Conservation (phyloP, 768 basidiomycete species). For the Daedalea quercina region DNA sequence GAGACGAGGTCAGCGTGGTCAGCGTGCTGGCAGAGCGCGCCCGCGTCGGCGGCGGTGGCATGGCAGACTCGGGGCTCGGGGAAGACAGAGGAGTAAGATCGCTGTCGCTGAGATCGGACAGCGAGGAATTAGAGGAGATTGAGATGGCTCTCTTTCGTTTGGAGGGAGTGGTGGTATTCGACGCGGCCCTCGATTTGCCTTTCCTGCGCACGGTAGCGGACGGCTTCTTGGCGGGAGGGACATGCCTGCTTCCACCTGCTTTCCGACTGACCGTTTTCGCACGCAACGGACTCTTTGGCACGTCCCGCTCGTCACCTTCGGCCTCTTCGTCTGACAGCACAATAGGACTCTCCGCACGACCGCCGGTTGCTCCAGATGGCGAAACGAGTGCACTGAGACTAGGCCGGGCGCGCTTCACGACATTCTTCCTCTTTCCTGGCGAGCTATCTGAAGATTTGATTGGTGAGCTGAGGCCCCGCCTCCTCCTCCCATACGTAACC, state of each 20-base stretch:
- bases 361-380: not conserved
- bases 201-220: not conserved
- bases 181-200: not conserved
- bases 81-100: not conserved
- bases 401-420: not conserved
- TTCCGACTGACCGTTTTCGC: not conserved
- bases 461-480: conserved; percentile 6
- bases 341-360: conserved; percentile 2
- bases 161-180: not conserved
- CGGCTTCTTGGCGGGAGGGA: not conserved
- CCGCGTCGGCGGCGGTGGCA: not conserved
- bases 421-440: not conserved
- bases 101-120: not conserved
- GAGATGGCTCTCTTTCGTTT: not conserved
- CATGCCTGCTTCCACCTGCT: not conserved
- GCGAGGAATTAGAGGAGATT: not conserved
- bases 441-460: conserved; percentile 1
- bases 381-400: not conserved
- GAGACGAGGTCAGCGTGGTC: not conserved
- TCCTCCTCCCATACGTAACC: conserved; percentile 13
- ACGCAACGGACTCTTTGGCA: not conserved
- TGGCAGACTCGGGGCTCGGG: not conserved
- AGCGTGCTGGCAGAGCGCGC: not conserved
- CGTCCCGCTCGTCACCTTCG: not conserved
- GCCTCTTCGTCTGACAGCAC: conserved; percentile 8